Percentiles rank a stretch among this genome's conserved stretches.
Conservation (phyloP, 257 asterid species). For the Solanum boliviense region DNA sequence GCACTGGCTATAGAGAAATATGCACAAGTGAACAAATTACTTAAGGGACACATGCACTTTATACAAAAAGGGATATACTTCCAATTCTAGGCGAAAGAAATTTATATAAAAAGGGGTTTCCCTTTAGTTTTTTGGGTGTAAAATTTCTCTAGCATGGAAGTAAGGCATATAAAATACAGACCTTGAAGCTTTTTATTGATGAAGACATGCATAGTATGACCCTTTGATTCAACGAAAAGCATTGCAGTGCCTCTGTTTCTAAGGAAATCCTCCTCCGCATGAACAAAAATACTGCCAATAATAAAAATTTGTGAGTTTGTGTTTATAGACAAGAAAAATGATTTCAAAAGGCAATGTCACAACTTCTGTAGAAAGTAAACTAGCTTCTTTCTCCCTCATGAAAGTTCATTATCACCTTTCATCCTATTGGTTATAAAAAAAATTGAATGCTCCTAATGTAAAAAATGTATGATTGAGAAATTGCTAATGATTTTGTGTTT, state of each 20-base stretch:
- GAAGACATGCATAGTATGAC: conserved; percentile 81
- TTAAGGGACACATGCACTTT: neutral
- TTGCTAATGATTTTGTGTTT: neutral
- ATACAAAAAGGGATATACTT: neutral
- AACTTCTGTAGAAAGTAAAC: neutral
- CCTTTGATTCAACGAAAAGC: conserved; percentile 74
- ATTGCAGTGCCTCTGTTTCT: conserved; percentile 43
- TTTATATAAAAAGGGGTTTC: neutral
- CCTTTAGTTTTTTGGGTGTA: neutral
- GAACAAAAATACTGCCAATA: conserved; percentile 43
- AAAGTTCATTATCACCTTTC: neutral
- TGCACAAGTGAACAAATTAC: neutral
- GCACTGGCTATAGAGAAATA: conserved; percentile 55
- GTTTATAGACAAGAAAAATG: neutral
- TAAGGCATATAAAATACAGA: conserved; percentile 3
- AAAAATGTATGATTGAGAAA: neutral
- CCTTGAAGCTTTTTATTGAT: conserved; percentile 82
- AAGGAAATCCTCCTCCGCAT: conserved; percentile 40
- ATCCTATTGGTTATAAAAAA: neutral
- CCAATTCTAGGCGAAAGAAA: neutral
- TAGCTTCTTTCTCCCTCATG: neutral
- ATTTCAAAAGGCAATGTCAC: neutral
- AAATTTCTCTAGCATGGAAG: neutral
- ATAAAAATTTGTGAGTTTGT: conserved; percentile 3
- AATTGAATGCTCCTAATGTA: neutral